A percentile compares a stretch with the other conserved stretches of the same genome.
These are phyloP conservation scores for Boletus tylopilopsis DNA, from an alignment of 768 basidiomycete genomes.

Conservation along the genomic window DNA sequence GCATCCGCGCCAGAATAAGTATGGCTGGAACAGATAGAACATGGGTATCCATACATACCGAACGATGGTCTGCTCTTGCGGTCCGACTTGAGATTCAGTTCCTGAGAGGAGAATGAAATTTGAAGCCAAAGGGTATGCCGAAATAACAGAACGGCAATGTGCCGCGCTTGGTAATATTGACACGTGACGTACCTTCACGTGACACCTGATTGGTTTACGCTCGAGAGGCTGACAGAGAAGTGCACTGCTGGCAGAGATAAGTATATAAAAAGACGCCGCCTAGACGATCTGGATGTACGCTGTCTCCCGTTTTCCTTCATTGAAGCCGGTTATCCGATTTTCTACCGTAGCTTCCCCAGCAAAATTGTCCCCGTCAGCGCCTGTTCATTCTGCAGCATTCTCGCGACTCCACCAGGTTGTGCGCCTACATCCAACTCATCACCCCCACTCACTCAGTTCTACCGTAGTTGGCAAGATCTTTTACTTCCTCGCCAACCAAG, in stretches of 20 bases:
- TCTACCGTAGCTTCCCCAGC: constrained; percentile 3
- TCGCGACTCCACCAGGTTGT: constrained; percentile 27
- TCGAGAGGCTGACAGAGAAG: not conserved
- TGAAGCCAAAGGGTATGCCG: too few relatives aligned
- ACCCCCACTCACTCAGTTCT: not conserved
- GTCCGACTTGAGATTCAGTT: too few relatives aligned
- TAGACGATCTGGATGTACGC: constrained; percentile 9
- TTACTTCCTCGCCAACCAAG: constrained; percentile 36
- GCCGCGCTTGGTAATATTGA: not conserved
- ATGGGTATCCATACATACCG: too few relatives aligned
- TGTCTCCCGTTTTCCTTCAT: constrained; percentile 3
- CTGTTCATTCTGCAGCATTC: constrained; percentile 9
- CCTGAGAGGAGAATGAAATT: too few relatives aligned
- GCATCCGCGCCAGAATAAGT: too few relatives aligned
- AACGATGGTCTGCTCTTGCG: too few relatives aligned
- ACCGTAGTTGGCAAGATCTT: constrained; percentile 45
- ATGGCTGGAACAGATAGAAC: too few relatives aligned
- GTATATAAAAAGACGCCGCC: constrained; percentile 15
- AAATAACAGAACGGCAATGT: too few relatives aligned
- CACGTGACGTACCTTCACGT: constrained; percentile 19
- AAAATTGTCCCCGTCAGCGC: constrained; percentile 11
- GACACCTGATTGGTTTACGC: too few relatives aligned
- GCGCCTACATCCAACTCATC: constrained; percentile 4
- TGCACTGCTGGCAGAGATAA: not conserved
- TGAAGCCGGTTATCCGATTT: constrained; percentile 8